Evolutionary conservation across 2,329 filamentous ascomycete genomes (phyloP).

Genomic region (Cladosporium sp.): DNA sequence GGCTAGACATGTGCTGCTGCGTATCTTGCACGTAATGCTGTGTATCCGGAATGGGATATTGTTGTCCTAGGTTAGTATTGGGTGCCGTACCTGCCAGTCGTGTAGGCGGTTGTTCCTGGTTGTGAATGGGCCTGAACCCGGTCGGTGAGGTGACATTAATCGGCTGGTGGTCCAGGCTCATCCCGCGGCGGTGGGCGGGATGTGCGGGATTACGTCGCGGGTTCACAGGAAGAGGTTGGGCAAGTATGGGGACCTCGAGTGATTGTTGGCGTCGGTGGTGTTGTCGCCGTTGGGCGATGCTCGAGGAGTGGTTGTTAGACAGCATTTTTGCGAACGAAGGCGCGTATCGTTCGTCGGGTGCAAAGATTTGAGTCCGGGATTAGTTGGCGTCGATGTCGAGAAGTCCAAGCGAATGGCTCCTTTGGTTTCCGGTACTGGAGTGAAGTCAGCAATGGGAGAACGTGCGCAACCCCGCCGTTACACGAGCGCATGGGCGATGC

Average conservation of each 20-base stretch:
- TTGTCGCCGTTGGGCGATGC: slow-evolving; percentile 66
- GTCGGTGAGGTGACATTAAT: slow-evolving; percentile 19
- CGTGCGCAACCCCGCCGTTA: neutral
- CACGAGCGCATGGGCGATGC: neutral
- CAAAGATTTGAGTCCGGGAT: slow-evolving; percentile 64
- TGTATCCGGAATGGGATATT: slow-evolving; percentile 54
- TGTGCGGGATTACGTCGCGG: slow-evolving; percentile 43
- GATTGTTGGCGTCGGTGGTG: slow-evolving; percentile 84
- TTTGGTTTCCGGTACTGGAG: slow-evolving; percentile 24
- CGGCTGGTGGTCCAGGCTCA: slow-evolving; percentile 67
- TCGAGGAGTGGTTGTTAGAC: slow-evolving; percentile 63
- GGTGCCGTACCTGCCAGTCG: slow-evolving; percentile 16
- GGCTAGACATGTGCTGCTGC: slow-evolving; percentile 79
- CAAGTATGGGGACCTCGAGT: slow-evolving; percentile 68
- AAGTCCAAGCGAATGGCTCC: slow-evolving; percentile 28
- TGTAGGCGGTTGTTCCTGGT: slow-evolving; percentile 39
- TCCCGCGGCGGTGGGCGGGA: slow-evolving; percentile 67
- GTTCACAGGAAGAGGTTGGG: slow-evolving; percentile 53
- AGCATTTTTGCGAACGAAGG: slow-evolving; percentile 57
- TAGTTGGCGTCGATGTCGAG: slow-evolving; percentile 29
- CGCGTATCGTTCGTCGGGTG: slow-evolving; percentile 15
- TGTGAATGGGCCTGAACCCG: slow-evolving; percentile 48
- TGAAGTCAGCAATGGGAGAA: slow-evolving; percentile 12
- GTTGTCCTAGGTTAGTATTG: slow-evolving; percentile 52
- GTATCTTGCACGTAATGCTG: slow-evolving; percentile 84